Percentiles rank a stretch among this genome's conserved stretches.
phyloP scores from a whole-genome alignment of 306 rosid genomes.

The Argentina anserina region DNA sequence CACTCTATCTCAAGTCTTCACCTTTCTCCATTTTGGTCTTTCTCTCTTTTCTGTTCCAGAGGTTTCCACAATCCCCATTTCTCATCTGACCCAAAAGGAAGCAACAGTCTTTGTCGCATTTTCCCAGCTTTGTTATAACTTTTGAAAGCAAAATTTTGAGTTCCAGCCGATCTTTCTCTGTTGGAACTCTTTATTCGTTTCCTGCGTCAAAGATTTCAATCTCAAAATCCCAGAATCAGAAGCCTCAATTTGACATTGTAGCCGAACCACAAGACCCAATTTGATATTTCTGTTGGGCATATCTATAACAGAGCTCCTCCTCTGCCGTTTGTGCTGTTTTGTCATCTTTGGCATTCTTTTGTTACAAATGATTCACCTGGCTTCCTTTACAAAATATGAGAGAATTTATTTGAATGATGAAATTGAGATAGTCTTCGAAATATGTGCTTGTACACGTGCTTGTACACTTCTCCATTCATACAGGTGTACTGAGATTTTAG shows the following conservation, averaged over 20 bases:
- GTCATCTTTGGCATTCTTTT: too few species aligned
- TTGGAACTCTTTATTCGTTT: slow-evolving; percentile 4
- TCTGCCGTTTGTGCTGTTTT: slow-evolving; percentile 7
- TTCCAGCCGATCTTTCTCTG: slow-evolving; percentile 11
- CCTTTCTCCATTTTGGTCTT: slow-evolving; percentile 12
- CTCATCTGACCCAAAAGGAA: not conserved
- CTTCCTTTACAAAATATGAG: too few species aligned
- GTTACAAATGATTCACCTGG: too few species aligned
- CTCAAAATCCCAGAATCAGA: slow-evolving; percentile 7
- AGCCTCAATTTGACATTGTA: not conserved
- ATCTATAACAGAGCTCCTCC: too few species aligned
- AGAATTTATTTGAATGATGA: too few species aligned
- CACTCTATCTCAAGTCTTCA: slow-evolving; percentile 20
- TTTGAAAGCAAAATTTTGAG: slow-evolving; percentile 9
- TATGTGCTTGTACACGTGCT: too few species aligned
- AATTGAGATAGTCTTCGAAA: too few species aligned
- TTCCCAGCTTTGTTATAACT: not conserved
- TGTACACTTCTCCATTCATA: not conserved
- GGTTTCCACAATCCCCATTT: slow-evolving; percentile 11
- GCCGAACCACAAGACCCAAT: not conserved
- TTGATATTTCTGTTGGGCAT: too few species aligned
- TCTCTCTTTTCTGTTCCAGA: slow-evolving; percentile 7
- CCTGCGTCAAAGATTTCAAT: not conserved
- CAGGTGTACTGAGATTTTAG: not conserved
- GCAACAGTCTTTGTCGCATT: not conserved